Percentiles rank a stretch among this genome's conserved stretches.
These are phyloP conservation scores for Globisporangium nunn DNA, from an alignment of 352 stramenopile genomes.

Conservation along the genomic window DNA sequence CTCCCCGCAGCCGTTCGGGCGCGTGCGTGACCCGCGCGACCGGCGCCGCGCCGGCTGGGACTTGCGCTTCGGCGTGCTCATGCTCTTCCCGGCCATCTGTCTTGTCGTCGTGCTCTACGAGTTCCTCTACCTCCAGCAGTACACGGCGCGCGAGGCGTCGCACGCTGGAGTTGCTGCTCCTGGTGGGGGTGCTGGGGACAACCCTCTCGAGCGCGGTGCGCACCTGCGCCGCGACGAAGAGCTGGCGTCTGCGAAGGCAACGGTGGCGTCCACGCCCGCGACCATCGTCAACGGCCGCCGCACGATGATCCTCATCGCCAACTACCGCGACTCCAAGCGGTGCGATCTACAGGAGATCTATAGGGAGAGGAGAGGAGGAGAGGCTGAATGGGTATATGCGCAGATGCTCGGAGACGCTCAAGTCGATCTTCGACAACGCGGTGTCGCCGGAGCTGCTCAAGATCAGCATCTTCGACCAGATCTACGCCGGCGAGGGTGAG, in stretches of 20 bases:
- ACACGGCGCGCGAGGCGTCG: constrained; percentile 28
- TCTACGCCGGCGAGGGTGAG: constrained; percentile 65
- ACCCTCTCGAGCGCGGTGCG: constrained; percentile 18
- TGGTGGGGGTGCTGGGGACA: neutral
- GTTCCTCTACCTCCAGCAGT: constrained; percentile 73
- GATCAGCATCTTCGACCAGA: constrained; percentile 18
- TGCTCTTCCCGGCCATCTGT: constrained; percentile 61
- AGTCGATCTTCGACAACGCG: constrained; percentile 73
- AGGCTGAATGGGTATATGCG: neutral
- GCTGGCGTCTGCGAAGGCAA: constrained; percentile 1
- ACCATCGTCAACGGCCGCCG: constrained; percentile 50
- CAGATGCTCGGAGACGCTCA: constrained; percentile 68
- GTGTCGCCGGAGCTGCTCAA: constrained; percentile 13
- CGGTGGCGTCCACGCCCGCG: constrained; percentile 15
- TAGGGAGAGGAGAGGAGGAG: neutral
- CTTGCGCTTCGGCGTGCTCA: constrained; percentile 49
- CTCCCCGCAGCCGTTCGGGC: constrained; percentile 32
- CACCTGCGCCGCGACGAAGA: constrained; percentile 24
- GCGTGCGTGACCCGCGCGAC: constrained; percentile 34
- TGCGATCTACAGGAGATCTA: constrained; percentile 1
- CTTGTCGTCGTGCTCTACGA: constrained; percentile 75
- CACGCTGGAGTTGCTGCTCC: constrained; percentile 9
- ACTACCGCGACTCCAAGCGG: constrained; percentile 75
- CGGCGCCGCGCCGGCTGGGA: constrained; percentile 35
- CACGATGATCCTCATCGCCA: constrained; percentile 75